These are phyloP conservation scores for Colletotrichum falcatum DNA, from an alignment of 2,329 filamentous ascomycete genomes.

Conservation along the genomic window DNA sequence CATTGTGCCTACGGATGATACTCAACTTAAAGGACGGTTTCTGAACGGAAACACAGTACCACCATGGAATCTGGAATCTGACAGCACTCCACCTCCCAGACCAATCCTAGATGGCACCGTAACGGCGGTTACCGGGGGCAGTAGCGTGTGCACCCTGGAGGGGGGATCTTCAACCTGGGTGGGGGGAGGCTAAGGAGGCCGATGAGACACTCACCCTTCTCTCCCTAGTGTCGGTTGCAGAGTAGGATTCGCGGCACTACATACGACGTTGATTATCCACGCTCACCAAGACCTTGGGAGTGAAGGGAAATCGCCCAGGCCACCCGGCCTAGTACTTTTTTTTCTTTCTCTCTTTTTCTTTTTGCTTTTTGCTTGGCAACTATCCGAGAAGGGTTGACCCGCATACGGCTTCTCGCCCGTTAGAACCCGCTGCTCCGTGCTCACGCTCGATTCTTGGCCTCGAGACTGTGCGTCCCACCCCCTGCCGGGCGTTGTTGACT, in stretches of 20 bases:
- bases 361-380: neutral
- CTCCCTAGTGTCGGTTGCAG: neutral
- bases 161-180: neutral
- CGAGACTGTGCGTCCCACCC: constrained; percentile 2
- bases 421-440: constrained; percentile 13
- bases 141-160: neutral
- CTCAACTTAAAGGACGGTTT: neutral
- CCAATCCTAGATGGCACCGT: constrained; percentile 1
- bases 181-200: too few species aligned
- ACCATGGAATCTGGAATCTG: neutral
- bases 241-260: neutral
- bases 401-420: neutral
- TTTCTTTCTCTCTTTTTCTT: neutral
- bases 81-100: neutral
- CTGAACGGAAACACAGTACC: neutral
- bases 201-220: neutral
- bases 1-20: neutral
- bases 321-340: neutral
- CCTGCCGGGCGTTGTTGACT: neutral
- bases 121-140: neutral
- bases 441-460: neutral
- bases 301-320: neutral
- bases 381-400: neutral
- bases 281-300: neutral
- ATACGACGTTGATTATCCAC: neutral